Percentiles rank a stretch among this genome's conserved stretches.
These are phyloP conservation scores for Podila epigama DNA, from an alignment of 192 early-diverging fungal genomes.

Conservation along the genomic window DNA sequence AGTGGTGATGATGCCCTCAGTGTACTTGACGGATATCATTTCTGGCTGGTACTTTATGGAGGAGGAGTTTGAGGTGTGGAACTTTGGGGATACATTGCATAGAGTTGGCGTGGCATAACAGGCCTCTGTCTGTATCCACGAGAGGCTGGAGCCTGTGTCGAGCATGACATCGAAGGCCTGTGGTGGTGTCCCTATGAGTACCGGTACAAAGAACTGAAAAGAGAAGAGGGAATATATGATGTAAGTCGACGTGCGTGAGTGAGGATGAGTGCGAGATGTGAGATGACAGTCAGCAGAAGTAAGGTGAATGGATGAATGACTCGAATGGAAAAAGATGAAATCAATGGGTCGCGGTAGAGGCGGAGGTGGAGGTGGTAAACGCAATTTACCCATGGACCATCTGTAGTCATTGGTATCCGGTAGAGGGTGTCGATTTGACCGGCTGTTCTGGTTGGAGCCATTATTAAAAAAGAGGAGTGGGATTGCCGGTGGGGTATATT, in stretches of 20 bases:
- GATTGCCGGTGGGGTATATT: not conserved
- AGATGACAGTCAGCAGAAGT: not conserved
- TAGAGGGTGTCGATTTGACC: constrained; percentile 20
- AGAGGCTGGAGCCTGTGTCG: constrained; percentile 40
- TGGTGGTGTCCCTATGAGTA: constrained; percentile 26
- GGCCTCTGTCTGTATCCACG: constrained; percentile 26
- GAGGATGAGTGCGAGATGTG: not conserved
- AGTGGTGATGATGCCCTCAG: constrained; percentile 18
- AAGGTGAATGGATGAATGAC: not conserved
- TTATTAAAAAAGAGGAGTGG: not conserved
- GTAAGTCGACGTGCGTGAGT: not conserved
- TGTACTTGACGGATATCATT: constrained; percentile 13
- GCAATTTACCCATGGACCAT: constrained; percentile 33
- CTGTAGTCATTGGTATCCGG: constrained; percentile 23
- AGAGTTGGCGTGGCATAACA: not conserved
- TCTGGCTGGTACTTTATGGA: constrained; percentile 7
- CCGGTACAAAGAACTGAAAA: constrained; percentile 27
- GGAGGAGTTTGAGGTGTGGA: constrained; percentile 14
- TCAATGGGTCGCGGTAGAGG: no score
- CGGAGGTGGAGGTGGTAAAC: not conserved
- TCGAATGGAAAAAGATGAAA: not conserved
- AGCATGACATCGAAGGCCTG: constrained; percentile 33
- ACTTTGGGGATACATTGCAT: constrained; percentile 26
- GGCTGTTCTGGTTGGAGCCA: not conserved
- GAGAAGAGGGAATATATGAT: not conserved